These are phyloP conservation scores for Gossypium schwendimanii DNA, from an alignment of 441 rosid genomes.

Conservation along the genomic window DNA sequence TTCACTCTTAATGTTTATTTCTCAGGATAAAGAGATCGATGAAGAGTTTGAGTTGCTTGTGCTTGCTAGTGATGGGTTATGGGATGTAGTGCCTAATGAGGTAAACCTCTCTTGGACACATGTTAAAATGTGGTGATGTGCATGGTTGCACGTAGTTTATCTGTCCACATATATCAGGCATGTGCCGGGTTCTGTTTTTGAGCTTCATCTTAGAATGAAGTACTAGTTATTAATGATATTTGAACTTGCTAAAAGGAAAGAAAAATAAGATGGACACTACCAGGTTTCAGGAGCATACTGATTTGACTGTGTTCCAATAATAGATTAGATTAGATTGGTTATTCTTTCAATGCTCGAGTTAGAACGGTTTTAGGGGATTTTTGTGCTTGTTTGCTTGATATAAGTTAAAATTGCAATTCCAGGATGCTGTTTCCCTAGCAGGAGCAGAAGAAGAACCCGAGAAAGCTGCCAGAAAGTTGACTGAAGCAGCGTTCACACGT, in stretches of 20 bases:
- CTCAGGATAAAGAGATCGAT: slow-evolving; percentile 70
- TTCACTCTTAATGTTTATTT: not conserved
- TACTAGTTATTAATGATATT: not conserved
- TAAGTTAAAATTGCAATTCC: not conserved
- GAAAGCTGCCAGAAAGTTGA: slow-evolving; percentile 75
- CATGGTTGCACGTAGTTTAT: not conserved
- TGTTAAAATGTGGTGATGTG: not conserved
- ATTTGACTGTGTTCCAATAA: not conserved
- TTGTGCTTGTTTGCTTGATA: not conserved
- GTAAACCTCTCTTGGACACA: slow-evolving; percentile 24
- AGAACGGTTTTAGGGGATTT: not conserved
- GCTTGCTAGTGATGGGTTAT: slow-evolving; percentile 91
- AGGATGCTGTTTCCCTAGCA: slow-evolving; percentile 88
- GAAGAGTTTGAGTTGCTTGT: slow-evolving; percentile 74
- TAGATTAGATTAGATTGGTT: not conserved
- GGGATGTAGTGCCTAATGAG: slow-evolving; percentile 95
- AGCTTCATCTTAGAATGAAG: not conserved
- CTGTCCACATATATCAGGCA: not conserved
- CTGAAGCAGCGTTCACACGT: slow-evolving; percentile 66
- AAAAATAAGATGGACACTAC: not conserved
- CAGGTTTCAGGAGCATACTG: not conserved
- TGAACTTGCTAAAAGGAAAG: not conserved
- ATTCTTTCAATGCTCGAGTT: not conserved
- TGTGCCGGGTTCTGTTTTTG: not conserved
- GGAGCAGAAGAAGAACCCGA: slow-evolving; percentile 65